Conservation (phyloP, 768 basidiomycete species). For the Termitomyces sp. region DNA sequence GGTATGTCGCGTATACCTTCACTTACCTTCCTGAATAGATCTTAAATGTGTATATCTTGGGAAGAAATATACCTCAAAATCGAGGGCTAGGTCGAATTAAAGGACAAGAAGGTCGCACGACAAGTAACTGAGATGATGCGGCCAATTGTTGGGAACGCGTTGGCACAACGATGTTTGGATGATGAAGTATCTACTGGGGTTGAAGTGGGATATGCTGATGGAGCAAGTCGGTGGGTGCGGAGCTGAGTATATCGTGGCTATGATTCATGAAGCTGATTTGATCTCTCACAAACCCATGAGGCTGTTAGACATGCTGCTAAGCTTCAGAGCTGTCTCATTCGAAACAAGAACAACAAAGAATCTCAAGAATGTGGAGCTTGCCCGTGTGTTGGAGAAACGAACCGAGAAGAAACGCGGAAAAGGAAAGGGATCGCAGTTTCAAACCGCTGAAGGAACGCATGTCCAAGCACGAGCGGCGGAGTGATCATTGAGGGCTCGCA, state of each 20-base stretch:
- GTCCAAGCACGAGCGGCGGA: conserved; percentile 23
- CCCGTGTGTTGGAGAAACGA: conserved; percentile 81
- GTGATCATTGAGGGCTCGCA: conserved; percentile 18
- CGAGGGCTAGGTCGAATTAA: conserved; percentile 99
- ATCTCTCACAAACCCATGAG: conserved; percentile 72
- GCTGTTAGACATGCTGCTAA: conserved; percentile 84
- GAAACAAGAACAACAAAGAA: conserved; percentile 84
- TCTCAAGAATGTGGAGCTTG: conserved; percentile 90
- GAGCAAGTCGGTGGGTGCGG: conserved; percentile 89
- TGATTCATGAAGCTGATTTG: not conserved
- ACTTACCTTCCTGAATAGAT: conserved; percentile 40
- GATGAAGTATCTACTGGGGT: conserved; percentile 96
- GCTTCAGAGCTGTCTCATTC: conserved; percentile 90
- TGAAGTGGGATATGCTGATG: conserved; percentile 98
- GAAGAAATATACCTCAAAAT: conserved; percentile 77
- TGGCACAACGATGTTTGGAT: conserved; percentile 99
- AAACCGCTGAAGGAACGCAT: conserved; percentile 30
- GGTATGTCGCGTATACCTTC: conserved; percentile 36
- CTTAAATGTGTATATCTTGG: conserved; percentile 84
- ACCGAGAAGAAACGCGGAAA: conserved; percentile 60
- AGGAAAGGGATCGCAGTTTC: conserved; percentile 46
- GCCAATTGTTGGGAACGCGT: conserved; percentile 79
- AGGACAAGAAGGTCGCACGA: conserved; percentile 88
- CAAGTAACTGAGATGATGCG: conserved; percentile 94
- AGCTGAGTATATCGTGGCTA: not conserved